phyloP scores from a whole-genome alignment of 2,329 filamentous ascomycete genomes.

The Fusarium denticulatum region DNA sequence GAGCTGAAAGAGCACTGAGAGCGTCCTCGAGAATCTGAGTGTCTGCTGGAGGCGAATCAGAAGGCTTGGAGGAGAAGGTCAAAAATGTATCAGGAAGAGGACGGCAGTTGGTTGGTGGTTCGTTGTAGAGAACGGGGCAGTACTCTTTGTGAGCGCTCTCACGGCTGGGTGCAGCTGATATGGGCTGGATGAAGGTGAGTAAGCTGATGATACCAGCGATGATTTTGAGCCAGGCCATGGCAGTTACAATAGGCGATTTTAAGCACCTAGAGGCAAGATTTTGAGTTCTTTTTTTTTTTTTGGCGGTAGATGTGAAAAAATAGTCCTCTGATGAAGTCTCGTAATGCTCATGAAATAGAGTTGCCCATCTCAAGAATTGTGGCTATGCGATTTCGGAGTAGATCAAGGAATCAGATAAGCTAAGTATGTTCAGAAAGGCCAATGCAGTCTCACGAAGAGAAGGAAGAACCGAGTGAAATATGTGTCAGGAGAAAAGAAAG shows the following conservation, averaged over 20 bases:
- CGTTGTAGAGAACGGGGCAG: conserved; percentile 38
- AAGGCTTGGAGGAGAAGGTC: conserved; percentile 16
- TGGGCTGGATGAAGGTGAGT: not conserved
- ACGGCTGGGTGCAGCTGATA: conserved; percentile 26
- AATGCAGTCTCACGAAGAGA: not conserved
- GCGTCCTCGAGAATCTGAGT: conserved; percentile 57
- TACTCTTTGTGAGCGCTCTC: conserved; percentile 20
- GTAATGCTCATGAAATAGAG: conserved; percentile 24
- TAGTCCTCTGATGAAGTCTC: conserved; percentile 1
- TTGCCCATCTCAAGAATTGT: conserved; percentile 27
- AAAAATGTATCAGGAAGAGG: conserved; percentile 37
- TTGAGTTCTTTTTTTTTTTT: not conserved
- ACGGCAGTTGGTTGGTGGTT: conserved; percentile 30
- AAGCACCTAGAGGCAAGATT: not conserved
- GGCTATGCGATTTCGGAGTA: conserved; percentile 24
- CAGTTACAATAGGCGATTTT: not conserved
- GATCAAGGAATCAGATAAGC: conserved; percentile 22
- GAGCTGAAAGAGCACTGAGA: conserved; percentile 73
- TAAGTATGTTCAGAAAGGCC: not conserved
- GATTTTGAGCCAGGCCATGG: conserved; percentile 29
- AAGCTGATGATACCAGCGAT: conserved; percentile 23
- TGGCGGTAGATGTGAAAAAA: not conserved
- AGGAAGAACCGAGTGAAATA: not conserved
- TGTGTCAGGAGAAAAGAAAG: not conserved
- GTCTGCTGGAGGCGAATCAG: conserved; percentile 20